Conservation (phyloP, 148 eudicot species). For the Beta vulgaris region DNA sequence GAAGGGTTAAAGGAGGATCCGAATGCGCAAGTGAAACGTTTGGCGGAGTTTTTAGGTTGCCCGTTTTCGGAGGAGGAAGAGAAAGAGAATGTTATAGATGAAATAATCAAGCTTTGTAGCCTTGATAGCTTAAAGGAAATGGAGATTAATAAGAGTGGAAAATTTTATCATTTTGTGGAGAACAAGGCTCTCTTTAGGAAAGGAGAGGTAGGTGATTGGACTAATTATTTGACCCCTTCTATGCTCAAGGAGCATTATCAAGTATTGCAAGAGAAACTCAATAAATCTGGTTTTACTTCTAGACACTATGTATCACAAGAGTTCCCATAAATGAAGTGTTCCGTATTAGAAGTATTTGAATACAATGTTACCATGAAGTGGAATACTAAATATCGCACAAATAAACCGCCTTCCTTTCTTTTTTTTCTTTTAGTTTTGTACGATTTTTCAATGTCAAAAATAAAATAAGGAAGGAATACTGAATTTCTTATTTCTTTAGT, state of each 20-base stretch:
- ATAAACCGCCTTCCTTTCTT: too few species aligned
- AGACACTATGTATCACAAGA: background rate
- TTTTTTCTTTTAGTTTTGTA: too few species aligned
- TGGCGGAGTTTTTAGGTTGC: constrained; percentile 1
- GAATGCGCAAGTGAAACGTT: background rate
- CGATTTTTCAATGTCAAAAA: too few species aligned
- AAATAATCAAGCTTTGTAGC: constrained; percentile 8
- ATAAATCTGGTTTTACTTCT: background rate
- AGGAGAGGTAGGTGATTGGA: constrained; percentile 4
- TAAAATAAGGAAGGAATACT: too few species aligned
- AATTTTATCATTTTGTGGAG: background rate
- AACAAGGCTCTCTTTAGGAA: constrained; percentile 8
- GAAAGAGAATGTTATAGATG: background rate
- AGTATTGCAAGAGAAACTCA: background rate
- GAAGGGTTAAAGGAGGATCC: constrained; percentile 3
- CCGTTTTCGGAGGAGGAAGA: background rate
- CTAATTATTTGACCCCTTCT: background rate
- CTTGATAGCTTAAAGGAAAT: constrained; percentile 13
- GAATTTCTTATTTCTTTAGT: too few species aligned
- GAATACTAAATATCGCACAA: too few species aligned
- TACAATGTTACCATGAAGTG: too few species aligned
- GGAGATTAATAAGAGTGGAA: constrained; percentile 14
- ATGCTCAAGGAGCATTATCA: background rate
- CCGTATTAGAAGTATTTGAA: background rate
- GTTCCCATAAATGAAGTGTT: too few species aligned